Base-by-base conservation (phyloP, 2,329 filamentous ascomycete species). In the Exophiala oligosperma region DNA sequence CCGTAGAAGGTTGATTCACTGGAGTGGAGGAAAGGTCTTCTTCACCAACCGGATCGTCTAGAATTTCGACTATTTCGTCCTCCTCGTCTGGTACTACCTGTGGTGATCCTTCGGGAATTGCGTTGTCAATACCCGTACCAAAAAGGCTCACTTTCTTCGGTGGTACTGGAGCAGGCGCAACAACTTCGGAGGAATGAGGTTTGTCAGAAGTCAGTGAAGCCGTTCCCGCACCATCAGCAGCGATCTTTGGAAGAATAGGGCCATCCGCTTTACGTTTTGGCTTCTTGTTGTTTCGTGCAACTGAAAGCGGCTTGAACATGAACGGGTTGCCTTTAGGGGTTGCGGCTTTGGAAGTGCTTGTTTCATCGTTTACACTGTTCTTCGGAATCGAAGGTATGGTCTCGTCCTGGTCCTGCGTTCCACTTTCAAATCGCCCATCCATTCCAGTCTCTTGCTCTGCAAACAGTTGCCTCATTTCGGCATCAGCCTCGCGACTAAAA, bases 281-380 rank as follows among this genome's bases (percentile, higher is more conserved):
- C 75, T 89, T 91, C 62, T 83, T 84, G 29, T 86, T 81, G 62
- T 88, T 91, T 61, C 90, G 83, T 14, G 87, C 84, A 12, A 97
- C 92, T 1, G 92, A 96, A 38, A 97, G 78, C 2, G 93, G 93
- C 70, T 87, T 89, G 73, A 97, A 97, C 84, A 91, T 90, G 73
- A 92, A 84, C 11, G 91, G 85, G 66, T 92, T 94, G 21, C 89
- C 90, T 67, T 85, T 84, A 67, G 84, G 80, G 43, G 81, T 81
- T 23, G 71, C 65, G 38, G 73, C 69, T 4, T 68, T 51, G 81
- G 79, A 66, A 83, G 81, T 32, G 78, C 75, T n/a, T 81, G 80
- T 47, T 74, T 74, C 17, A 72, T 66, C 66, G 60, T 75, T 77
- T 8, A 79, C 6, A 23, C n/a, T 76, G n/a, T 77, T 66, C 50